These are phyloP conservation scores for Penicillium alfredii DNA, from an alignment of 495 filamentous ascomycete species.

Conservation along the genomic window DNA sequence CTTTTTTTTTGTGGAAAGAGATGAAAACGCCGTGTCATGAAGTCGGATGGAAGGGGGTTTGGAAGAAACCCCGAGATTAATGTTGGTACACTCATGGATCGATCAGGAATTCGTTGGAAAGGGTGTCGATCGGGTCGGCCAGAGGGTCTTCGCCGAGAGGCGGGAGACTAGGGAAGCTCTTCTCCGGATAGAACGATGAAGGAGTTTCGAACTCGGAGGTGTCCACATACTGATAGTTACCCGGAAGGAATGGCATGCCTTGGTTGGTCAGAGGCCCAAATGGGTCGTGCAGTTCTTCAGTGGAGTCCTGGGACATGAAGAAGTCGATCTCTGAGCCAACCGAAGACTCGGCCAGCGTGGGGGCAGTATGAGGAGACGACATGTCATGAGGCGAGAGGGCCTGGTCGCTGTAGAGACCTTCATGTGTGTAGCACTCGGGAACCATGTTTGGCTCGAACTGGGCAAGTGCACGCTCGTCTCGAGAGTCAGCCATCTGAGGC, in stretches of 20 bases:
- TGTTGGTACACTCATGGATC: conserved; percentile 14
- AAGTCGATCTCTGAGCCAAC: conserved; percentile 42
- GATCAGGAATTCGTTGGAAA: conserved; percentile 25
- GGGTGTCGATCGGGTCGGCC: conserved; percentile 22
- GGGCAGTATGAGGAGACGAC: conserved; percentile 37
- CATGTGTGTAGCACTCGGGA: conserved; percentile 22
- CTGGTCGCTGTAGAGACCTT: conserved; percentile 30
- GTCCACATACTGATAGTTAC: conserved; percentile 26
- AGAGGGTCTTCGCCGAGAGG: conserved; percentile 35
- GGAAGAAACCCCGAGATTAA: too few relatives aligned
- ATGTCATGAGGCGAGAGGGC: conserved; percentile 27
- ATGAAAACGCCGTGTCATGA: conserved; percentile 5
- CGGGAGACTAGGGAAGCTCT: conserved; percentile 26
- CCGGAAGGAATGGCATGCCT: conserved; percentile 26
- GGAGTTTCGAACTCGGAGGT: conserved; percentile 24
- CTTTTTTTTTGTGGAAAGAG: conserved; percentile 3
- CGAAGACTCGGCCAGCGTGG: conserved; percentile 35
- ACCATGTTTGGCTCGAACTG: conserved; percentile 16
- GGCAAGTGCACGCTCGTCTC: conserved; percentile 24
- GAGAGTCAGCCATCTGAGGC: conserved; percentile 20
- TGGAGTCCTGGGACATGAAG: conserved; percentile 39
- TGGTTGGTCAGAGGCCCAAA: conserved; percentile 26
- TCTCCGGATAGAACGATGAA: conserved; percentile 34
- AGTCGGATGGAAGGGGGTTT: too few relatives aligned
- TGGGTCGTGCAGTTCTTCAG: conserved; percentile 30